Evolutionary conservation across 1,284 basidiomycete genomes (phyloP), one percentile per base, ranked within the genome.

Genomic region (Neotropicomus parvogracilis): DNA sequence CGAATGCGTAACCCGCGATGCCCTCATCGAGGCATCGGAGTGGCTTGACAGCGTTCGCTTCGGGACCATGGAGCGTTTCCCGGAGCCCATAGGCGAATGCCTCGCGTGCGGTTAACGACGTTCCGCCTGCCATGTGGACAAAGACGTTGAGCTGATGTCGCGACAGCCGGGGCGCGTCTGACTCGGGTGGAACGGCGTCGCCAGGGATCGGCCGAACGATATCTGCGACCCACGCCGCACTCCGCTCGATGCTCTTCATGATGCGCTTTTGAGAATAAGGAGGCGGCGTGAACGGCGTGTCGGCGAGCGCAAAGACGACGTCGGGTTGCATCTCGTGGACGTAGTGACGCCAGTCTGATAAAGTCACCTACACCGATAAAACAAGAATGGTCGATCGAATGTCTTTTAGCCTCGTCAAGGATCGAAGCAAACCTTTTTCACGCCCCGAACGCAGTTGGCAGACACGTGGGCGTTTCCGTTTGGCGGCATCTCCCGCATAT

Each of bases 231-330:
- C 88, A 91, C 1, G 71, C 64, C 6, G 72, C 60, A 3, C 80
- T 81, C 19, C 88, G 73, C 41, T 86, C 81, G 44, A 91, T 74
- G 59, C 81, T 83, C 60, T 90, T 91, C 24, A 76, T 81, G 5
- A 83, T 64, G 10, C 88, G 79, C 56, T 85, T 90, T 59, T 88
- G 84, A 4, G 83, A 86, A 53, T 81, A 75, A 0, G 83, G 79
- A 0, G 78, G 74, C 1, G 70, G 55, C 0, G 82, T 85, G 59
- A 79, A 79, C 0, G 87, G 85, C 0, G 73, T 81, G 54, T 92
- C 89, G 1, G 79, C 74, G 14, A 91, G 71, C 0, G 88, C 81
- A 48, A 88, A 71, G 11, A 86, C 76, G 17, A 91, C 54, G 58
- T 92, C 88, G 1, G 89, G 87, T 20, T 76, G 72, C 60, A 77